phyloP scores from a whole-genome alignment of 192 early-diverging fungal species.

The Coemansia aciculifera region DNA sequence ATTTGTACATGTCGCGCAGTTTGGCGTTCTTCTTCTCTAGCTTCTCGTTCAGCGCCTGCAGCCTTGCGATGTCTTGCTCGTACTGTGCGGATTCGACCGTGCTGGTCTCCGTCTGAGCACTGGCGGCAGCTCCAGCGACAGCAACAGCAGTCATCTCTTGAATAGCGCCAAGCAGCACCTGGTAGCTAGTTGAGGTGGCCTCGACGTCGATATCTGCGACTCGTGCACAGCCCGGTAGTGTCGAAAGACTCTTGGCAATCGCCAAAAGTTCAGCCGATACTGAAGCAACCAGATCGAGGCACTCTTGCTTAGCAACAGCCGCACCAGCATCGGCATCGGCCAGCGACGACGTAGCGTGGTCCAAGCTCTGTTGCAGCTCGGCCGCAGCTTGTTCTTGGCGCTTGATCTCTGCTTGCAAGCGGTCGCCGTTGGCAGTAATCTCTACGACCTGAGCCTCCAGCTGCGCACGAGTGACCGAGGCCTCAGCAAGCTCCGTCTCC shows the following conservation, averaged over 20 bases:
- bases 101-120: not conserved
- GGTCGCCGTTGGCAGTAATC: not conserved
- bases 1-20: slow-evolving; percentile 46
- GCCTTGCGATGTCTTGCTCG: slow-evolving; percentile 21
- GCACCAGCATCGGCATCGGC: not conserved
- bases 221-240: slow-evolving; percentile 17
- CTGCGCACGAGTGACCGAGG: not conserved
- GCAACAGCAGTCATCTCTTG: slow-evolving; percentile 8
- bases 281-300: not conserved
- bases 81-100: not conserved
- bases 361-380: slow-evolving; percentile 21
- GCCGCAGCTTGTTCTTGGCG: slow-evolving; percentile 6
- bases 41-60: slow-evolving; percentile 30
- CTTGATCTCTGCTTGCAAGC: slow-evolving; percentile 17
- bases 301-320: not conserved
- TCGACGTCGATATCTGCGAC: not conserved
- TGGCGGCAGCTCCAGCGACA: not conserved
- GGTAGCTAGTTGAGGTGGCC: not conserved
- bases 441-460: slow-evolving; percentile 3
- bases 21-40: slow-evolving; percentile 49
- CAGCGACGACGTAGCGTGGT: not conserved
- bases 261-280: slow-evolving; percentile 7
- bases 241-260: slow-evolving; percentile 9
- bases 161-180: slow-evolving; percentile 4
- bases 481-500: slow-evolving; percentile 7